Base-by-base conservation (phyloP, 1,284 basidiomycete species). In the Cutaneotrichosporon arboriforme region DNA sequence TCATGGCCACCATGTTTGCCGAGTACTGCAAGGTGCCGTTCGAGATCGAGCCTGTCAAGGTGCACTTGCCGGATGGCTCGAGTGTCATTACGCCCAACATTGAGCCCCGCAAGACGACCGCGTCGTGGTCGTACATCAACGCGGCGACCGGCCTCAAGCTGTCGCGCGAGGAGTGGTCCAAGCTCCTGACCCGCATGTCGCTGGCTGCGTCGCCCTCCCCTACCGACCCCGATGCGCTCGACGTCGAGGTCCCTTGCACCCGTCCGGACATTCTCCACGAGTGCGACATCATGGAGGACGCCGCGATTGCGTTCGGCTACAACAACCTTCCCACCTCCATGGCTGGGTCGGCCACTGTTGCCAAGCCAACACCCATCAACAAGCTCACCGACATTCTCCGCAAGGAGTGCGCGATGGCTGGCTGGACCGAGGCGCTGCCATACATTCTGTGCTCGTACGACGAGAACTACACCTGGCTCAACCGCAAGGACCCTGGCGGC, bases 221-320 rank as follows among this genome's bases (percentile, higher is more conserved):
- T 1, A 63, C 68, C 15, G 74, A 85, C 54, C 60, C 79, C 0
- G 84, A 87, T 64, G 75, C 90, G 20, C 66, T 83, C 22, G 70
- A 76, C 46, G 86, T 98, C 22, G 77, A 83, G 37, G 82, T 99
- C 34, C 94, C 94, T 2, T 81, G 88, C 26, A 97, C 92, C 12
- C 84, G 94, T 42, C 91, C 96, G 1, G 94, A 99, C 70, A 96
- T 99, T 61, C 78, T 99, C 55, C 96, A 98, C 72, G 92, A 97
- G 74, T 97, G 93, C 68, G 94, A 99, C 73, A 82, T 98, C 66
- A 90, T 99, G 86, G 94, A 99, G 72, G 94, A 99, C 65, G 90
- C 87, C 1, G 96, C 96, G 4, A 92, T 99, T 59, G 94, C 91
- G 0, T 97, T 93, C 69, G 96, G 96, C 1, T 98, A 93, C 80